Evolutionary conservation across 495 filamentous ascomycete species (phyloP), one percentile per base, ranked within the genome.

Genomic region (Neurospora tetraspora): DNA sequence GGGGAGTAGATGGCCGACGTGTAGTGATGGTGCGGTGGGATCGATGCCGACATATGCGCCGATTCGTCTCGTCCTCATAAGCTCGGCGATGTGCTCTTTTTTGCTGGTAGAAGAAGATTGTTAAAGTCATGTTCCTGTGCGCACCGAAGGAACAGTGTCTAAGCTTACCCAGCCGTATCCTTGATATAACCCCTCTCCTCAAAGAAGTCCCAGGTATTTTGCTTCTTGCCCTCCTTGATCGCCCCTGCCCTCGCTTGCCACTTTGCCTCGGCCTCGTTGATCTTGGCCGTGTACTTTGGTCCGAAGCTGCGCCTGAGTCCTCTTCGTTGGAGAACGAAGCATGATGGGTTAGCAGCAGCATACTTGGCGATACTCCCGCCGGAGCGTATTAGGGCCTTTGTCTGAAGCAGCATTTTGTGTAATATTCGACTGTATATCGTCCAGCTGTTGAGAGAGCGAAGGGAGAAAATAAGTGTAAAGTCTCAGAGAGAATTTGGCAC

Each of bases 41-140:
- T 99, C 96, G 69, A 99, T 86, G 72, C 96, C 96, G 45, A 92
- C 91, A 78, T 99, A 99, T 69, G 90, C 89, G 39, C 92, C 92
- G 71, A 92, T 86, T 72, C 91, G 85, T 77, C 90, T 91, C 42
- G 84, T 80, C 8, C 86, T 90, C 81, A 98, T 87, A 11, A 96
- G 78, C 69, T 85, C 84, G 53, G 93, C 86, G 39, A 98, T 85
- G n/a, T 86, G 82, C 11, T 91, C 86, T 27, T 87, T 77, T 83
- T 85, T 27, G 86, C 79, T 80, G 74, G 39, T 14, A n/a, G 12
- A 27, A 65, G 7, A 18, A 65, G 34, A 27, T 14, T 36, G 53
- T 65, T 65, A 65, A 34, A 34, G 53, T 34, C 12, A 34, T 27
- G 53, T 65, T 18, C 31, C 12, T 61, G n/a, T 12, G 36, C 39